Evolutionary conservation across 2,329 filamentous ascomycete genomes (phyloP), one percentile per base, ranked within the genome.

Genomic region (Aureobasidium pullulans): DNA sequence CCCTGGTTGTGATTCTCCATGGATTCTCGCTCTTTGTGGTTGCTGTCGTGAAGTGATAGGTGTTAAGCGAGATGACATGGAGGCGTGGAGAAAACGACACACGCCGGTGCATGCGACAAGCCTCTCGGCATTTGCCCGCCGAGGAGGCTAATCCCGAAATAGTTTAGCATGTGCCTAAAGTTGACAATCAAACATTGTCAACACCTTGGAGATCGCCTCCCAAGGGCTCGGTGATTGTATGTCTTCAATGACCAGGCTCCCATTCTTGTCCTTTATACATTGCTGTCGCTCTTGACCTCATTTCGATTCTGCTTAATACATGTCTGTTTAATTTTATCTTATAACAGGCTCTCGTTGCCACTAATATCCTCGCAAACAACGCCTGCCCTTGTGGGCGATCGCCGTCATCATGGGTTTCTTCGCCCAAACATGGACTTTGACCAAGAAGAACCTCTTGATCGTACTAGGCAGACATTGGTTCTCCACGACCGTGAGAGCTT

Each of bases 391-490:
- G 13, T 16, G 13, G 15, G 19, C 9, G 36, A 31, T n/a, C 34
- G 23, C 19, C 23, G 23, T 10, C 10, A 28, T 29, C 31, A 70
- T 71, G 66, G 69, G 72, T 29, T 75, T 81, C 63, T 62, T 75
- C 28, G 71, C 74, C 43, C 82, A 84, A 70, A 78, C 79, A 66
- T 80, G 77, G 78, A 80, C 80, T 29, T 73, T 85, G 64, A 79
- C 76, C 53, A 73, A 79, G 68, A 84, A 85, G 73, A 84, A 81
- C 57, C 70, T 84, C 44, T 72, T 78, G 19, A 76, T 84, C 54
- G 77, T 80, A 32, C 74, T 82, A 57, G 71, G 78, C 57, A 78
- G 82, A 5, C 78, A 81, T 60, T 77, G 75, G 69, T 74, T 81
- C 53, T 78, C 81, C 32, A 84, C 81, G 1, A 71, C 77, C 23